phyloP scores from a whole-genome alignment of 2,329 filamentous ascomycete genomes.

The Huntiella abstrusa region DNA sequence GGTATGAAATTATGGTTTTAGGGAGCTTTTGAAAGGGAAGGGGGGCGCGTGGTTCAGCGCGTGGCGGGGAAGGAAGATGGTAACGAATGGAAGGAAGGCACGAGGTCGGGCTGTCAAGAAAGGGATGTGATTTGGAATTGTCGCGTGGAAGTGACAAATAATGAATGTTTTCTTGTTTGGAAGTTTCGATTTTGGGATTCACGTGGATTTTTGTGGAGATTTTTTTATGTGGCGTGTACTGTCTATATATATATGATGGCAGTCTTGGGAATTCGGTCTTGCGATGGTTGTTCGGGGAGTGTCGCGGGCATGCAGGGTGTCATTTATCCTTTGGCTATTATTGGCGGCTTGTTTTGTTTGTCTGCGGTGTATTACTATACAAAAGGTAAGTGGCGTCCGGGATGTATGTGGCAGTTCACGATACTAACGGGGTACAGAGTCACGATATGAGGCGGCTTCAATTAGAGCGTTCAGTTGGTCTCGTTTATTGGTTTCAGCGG shows the following conservation, averaged over 20 bases:
- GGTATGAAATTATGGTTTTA: too few species aligned
- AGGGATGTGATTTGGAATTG: not conserved
- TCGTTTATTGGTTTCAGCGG: slow-evolving; percentile 1
- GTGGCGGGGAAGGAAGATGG: too few species aligned
- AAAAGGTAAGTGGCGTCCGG: not conserved
- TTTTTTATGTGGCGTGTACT: not conserved
- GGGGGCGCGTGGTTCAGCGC: too few species aligned
- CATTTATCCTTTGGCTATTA: slow-evolving; percentile 3
- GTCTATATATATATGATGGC: too few species aligned
- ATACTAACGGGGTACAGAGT: slow-evolving; percentile 4
- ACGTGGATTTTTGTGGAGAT: too few species aligned
- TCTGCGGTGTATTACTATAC: slow-evolving; percentile 7
- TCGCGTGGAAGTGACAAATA: not conserved
- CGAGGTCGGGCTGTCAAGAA: not conserved
- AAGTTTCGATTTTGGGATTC: not conserved
- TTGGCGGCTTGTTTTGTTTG: slow-evolving; percentile 5
- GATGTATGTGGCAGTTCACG: not conserved
- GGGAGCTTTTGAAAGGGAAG: too few species aligned
- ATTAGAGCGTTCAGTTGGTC: slow-evolving; percentile 3
- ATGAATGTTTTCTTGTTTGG: not conserved
- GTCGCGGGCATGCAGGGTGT: not conserved
- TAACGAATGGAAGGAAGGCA: too few species aligned
- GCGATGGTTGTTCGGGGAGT: not conserved
- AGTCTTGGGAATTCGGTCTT: not conserved
- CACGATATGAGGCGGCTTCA: slow-evolving; percentile 6